A percentile compares a stretch with the other conserved stretches of the same genome.
These are phyloP conservation scores for Candida alai DNA, from an alignment of 805 yeast species.

Conservation along the genomic window DNA sequence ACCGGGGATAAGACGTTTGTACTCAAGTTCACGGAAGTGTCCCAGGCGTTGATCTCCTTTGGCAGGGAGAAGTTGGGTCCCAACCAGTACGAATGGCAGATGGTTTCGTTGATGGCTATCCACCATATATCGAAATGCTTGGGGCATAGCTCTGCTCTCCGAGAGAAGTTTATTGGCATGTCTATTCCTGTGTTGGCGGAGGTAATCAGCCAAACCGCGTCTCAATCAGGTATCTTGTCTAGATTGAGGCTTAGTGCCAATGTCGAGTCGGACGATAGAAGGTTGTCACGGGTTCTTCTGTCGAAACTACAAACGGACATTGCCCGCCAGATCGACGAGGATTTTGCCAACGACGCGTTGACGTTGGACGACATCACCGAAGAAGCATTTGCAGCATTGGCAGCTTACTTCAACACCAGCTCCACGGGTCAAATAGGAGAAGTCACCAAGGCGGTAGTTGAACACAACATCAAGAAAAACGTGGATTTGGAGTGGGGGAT, in stretches of 20 bases:
- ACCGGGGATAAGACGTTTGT: constrained; percentile 62
- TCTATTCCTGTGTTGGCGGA: constrained; percentile 38
- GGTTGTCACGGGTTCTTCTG: constrained; percentile 25
- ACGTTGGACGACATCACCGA: constrained; percentile 40
- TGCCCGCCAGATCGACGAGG: constrained; percentile 17
- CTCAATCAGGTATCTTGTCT: constrained; percentile 17
- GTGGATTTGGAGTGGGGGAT: constrained; percentile 46
- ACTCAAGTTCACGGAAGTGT: constrained; percentile 37
- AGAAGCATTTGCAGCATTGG: constrained; percentile 49
- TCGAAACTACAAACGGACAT: constrained; percentile 15
- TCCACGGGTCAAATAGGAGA: constrained; percentile 57
- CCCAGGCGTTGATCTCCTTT: constrained; percentile 17
- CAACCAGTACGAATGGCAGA: constrained; percentile 43
- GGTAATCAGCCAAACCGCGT: constrained; percentile 23
- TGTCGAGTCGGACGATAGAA: constrained; percentile 20
- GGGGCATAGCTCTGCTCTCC: constrained; percentile 27
- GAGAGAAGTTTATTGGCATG: constrained; percentile 25
- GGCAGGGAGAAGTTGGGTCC: constrained; percentile 18
- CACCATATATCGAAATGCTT: constrained; percentile 36
- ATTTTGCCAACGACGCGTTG: constrained; percentile 32
- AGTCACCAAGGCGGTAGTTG: constrained; percentile 51
- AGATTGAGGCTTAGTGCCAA: constrained; percentile 26
- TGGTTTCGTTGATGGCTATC: constrained; percentile 38
- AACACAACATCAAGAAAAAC: constrained; percentile 30
- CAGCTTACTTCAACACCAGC: constrained; percentile 59